Conservation (phyloP, 805 yeast genomes). For the Cyberlindnera mrakii region DNA sequence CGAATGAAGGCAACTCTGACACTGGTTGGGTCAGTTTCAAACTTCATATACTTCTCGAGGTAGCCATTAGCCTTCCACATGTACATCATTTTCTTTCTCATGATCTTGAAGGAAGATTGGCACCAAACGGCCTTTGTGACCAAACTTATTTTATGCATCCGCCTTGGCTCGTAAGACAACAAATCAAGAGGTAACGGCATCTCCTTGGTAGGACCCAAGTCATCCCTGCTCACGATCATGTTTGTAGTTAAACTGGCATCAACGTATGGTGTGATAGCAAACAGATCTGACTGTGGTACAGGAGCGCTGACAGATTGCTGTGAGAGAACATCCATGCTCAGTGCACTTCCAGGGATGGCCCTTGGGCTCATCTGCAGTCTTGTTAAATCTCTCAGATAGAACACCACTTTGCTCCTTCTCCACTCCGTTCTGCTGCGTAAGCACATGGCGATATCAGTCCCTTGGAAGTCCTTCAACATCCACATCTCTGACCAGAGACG, state of each 20-base stretch:
- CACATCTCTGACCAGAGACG: not conserved
- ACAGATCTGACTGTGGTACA: not conserved
- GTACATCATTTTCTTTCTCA: slow-evolving; percentile 7
- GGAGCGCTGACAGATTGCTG: not conserved
- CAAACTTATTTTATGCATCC: slow-evolving; percentile 4
- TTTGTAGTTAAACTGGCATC: slow-evolving; percentile 14
- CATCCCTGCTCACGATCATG: not conserved
- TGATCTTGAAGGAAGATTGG: slow-evolving; percentile 3
- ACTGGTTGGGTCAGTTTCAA: slow-evolving; percentile 5
- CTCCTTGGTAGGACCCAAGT: slow-evolving; percentile 2
- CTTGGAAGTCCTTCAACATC: not conserved
- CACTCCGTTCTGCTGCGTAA: not conserved
- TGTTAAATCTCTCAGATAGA: not conserved
- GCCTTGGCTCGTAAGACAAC: slow-evolving; percentile 2
- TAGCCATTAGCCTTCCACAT: slow-evolving; percentile 18
- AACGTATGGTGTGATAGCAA: slow-evolving; percentile 6
- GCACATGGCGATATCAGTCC: not conserved
- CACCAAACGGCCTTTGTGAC: not conserved
- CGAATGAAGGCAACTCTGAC: slow-evolving; percentile 13
- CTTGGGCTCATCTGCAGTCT: too few species aligned
- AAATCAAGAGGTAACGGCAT: not conserved
- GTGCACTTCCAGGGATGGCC: too few species aligned
- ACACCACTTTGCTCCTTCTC: not conserved
- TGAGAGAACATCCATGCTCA: too few species aligned
- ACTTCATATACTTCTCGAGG: slow-evolving; percentile 10